Conservation (phyloP, 441 rosid species). For the Lagerstroemia fauriei region DNA sequence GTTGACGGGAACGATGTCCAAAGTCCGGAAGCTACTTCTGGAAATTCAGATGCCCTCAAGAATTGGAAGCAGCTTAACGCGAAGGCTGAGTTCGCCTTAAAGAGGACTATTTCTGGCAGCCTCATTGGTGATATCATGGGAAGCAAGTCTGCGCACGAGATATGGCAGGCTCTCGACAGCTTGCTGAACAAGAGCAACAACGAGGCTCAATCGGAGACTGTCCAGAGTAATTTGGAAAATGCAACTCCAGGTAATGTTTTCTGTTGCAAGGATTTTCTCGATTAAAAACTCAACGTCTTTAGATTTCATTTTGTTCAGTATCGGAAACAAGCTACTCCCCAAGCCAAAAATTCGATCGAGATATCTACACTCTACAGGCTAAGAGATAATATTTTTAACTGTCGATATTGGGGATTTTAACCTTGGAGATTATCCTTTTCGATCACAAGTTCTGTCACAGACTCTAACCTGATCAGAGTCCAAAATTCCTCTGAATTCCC, state of each 20-base stretch:
- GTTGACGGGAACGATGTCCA: background rate
- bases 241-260: background rate
- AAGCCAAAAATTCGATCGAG: too few species aligned
- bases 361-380: too few species aligned
- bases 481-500: too few species aligned
- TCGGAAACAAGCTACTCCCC: too few species aligned
- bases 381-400: too few species aligned
- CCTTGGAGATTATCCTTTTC: too few species aligned
- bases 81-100: background rate
- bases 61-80: background rate
- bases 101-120: background rate
- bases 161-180: background rate
- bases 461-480: too few species aligned
- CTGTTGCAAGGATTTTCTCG: too few species aligned
- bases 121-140: background rate
- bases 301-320: too few species aligned
- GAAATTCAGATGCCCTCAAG: background rate
- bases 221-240: background rate
- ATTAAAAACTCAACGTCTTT: too few species aligned
- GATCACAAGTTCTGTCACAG: too few species aligned
- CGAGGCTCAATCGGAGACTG: background rate
- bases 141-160: background rate
- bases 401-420: too few species aligned
- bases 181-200: background rate
- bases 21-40: background rate